Conservation (phyloP, 1,139 yeast genomes). For the Diutina rugosa region DNA sequence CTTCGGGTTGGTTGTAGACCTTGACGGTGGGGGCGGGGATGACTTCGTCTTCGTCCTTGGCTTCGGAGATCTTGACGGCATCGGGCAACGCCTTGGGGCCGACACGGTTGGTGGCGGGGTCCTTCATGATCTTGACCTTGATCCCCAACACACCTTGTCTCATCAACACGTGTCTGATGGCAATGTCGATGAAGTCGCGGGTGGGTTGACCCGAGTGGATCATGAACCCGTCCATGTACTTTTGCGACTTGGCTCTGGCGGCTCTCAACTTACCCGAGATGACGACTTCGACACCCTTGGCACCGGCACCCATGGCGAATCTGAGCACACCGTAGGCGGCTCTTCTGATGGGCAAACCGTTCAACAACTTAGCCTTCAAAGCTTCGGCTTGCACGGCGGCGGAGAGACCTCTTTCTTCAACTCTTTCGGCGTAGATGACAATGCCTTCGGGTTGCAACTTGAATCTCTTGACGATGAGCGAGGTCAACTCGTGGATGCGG, state of each 20-base stretch:
- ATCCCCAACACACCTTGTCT: slow-evolving; percentile 99
- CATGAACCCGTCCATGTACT: slow-evolving; percentile 99
- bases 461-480: slow-evolving; percentile 98
- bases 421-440: slow-evolving; percentile 97
- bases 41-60: slow-evolving; percentile 85
- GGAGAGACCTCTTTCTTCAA: slow-evolving; percentile 98
- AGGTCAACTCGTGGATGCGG: slow-evolving; percentile 98
- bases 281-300: slow-evolving; percentile 99
- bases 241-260: slow-evolving; percentile 99
- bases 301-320: slow-evolving; percentile 99
- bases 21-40: slow-evolving; percentile 79
- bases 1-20: slow-evolving; percentile 36
- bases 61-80: slow-evolving; percentile 88
- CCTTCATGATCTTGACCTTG: slow-evolving; percentile 98
- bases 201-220: slow-evolving; percentile 99
- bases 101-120: slow-evolving; percentile 81
- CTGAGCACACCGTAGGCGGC: slow-evolving; percentile 99
- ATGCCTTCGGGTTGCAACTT: slow-evolving; percentile 89
- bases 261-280: slow-evolving; percentile 99
- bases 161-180: slow-evolving; percentile 99
- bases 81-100: slow-evolving; percentile 97
- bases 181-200: slow-evolving; percentile 94
- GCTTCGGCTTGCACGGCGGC: slow-evolving; percentile 99
- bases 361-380: slow-evolving; percentile 92
- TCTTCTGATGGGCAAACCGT: slow-evolving; percentile 99